phyloP scores from a whole-genome alignment of 192 early-diverging fungal genomes.

The Coemansia sp. region DNA sequence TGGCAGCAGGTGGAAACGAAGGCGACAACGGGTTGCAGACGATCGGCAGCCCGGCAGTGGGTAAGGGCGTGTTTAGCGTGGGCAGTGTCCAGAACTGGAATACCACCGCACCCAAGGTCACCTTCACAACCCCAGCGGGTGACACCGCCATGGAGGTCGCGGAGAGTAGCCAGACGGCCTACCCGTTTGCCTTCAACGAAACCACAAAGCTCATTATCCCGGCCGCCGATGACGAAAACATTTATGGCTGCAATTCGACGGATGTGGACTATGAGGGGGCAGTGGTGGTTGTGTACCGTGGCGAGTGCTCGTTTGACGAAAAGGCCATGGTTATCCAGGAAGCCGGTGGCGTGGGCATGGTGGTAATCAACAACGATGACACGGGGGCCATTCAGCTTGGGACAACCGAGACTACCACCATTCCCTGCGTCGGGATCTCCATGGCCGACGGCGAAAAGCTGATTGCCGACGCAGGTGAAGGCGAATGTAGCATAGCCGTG shows the following conservation, averaged over 20 bases:
- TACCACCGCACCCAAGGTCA: slow-evolving; percentile 19
- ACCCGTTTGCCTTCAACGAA: no score
- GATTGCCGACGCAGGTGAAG: slow-evolving; percentile 4
- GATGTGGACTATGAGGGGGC: slow-evolving; percentile 19
- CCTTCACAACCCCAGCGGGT: slow-evolving; percentile 14
- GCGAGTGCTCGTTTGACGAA: slow-evolving; percentile 42
- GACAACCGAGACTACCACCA: slow-evolving; percentile 11
- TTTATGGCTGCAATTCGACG: slow-evolving; percentile 14
- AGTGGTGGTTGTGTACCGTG: slow-evolving; percentile 45
- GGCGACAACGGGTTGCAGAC: slow-evolving; percentile 57
- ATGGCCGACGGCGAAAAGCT: slow-evolving; percentile 38
- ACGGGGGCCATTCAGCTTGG: slow-evolving; percentile 27
- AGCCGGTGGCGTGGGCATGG: slow-evolving; percentile 51
- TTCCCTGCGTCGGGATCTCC: slow-evolving; percentile 44
- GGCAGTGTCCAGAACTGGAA: slow-evolving; percentile 52
- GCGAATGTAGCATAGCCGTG: slow-evolving; percentile 4
- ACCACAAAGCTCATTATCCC: slow-evolving; percentile 4
- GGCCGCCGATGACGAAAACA: slow-evolving; percentile 1
- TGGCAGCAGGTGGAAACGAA: slow-evolving; percentile 72
- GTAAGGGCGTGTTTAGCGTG: slow-evolving; percentile 51
- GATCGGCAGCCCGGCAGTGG: slow-evolving; percentile 50
- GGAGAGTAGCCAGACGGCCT: not conserved
- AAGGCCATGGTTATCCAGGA: slow-evolving; percentile 43
- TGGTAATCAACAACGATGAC: slow-evolving; percentile 49
- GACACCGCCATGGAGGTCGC: not conserved